Evolutionary conservation across 129 eudicot species (phyloP).

Genomic region (Oenanthe sinensis): DNA sequence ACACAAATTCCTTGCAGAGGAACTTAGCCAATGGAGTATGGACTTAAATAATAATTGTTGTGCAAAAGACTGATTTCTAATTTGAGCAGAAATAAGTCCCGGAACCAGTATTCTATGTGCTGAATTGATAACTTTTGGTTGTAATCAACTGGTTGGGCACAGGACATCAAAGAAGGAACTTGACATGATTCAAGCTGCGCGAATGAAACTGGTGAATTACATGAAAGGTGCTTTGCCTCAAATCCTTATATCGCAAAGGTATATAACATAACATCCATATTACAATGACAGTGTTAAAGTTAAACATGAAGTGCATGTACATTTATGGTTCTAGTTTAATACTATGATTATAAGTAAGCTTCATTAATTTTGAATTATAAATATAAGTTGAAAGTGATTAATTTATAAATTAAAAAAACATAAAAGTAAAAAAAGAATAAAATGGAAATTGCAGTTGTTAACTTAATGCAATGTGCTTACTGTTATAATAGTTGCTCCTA

Average conservation of each 20-base stretch:
- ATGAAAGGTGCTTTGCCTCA: neutral
- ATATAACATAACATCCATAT: neutral
- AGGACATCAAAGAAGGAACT: neutral
- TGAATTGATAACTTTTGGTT: neutral
- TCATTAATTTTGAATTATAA: too few species aligned
- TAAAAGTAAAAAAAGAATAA: neutral
- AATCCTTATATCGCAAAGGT: constrained; percentile 1
- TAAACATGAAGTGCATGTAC: neutral
- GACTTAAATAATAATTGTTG: neutral
- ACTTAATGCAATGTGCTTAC: neutral
- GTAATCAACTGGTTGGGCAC: neutral
- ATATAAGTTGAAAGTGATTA: neutral
- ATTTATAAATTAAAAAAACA: neutral
- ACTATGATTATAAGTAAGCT: too few species aligned
- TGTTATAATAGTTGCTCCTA: neutral
- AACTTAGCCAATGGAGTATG: neutral
- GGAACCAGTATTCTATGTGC: neutral
- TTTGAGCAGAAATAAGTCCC: neutral
- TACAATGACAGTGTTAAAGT: neutral
- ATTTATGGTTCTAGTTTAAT: neutral
- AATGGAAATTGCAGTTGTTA: neutral
- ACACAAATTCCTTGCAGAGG: neutral
- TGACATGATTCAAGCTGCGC: neutral
- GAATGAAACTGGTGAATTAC: neutral
- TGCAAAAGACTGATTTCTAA: neutral